Conservation (phyloP, 106 monocot species). For the Apostasia shenzhenica region DNA sequence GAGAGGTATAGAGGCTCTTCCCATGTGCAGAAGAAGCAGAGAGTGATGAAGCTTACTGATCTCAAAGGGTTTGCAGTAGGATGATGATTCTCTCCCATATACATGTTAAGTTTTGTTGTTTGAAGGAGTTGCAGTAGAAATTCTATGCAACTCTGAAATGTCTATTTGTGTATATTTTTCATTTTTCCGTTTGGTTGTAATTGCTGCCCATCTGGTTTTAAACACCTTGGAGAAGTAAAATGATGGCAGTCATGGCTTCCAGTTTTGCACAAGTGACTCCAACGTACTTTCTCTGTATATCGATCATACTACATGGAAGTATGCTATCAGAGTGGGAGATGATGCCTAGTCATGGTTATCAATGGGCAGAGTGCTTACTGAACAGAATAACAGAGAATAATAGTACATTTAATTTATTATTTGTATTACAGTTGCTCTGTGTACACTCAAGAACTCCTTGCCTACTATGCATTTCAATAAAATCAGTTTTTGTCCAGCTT, state of each 20-base stretch:
- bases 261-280: conserved; percentile 1
- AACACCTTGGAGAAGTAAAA: conserved; percentile 1
- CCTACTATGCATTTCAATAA: conserved; percentile 1
- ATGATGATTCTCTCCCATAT: background rate
- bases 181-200: background rate
- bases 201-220: background rate
- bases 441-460: conserved; percentile 2
- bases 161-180: conserved; percentile 10
- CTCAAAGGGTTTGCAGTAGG: conserved; percentile 13
- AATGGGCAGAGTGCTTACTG: background rate
- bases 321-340: background rate
- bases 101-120: conserved; percentile 3
- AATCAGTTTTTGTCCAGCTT: background rate
- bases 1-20: background rate
- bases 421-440: conserved; percentile 3
- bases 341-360: background rate
- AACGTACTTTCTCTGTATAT: background rate
- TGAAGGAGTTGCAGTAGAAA: conserved; percentile 2
- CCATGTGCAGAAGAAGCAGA: conserved; percentile 16
- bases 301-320: background rate
- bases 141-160: background rate
- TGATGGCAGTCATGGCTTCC: background rate
- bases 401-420: background rate
- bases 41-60: conserved; percentile 30
- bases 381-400: background rate